phyloP scores from a whole-genome alignment of 352 stramenopile genomes.

The Pythium oligandrum region DNA sequence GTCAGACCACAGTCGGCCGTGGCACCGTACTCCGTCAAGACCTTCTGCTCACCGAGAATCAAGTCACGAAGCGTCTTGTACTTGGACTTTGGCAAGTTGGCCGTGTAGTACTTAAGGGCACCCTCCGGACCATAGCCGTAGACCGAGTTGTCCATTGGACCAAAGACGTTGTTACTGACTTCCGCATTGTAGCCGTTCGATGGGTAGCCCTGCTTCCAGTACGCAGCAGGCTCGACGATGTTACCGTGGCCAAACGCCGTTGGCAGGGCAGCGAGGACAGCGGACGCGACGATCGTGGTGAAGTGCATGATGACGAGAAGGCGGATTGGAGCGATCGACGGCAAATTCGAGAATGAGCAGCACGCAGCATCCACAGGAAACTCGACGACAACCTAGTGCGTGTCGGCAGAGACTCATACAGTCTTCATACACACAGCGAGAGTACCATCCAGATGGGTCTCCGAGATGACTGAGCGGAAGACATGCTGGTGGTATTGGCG shows the following conservation, averaged over 20 bases:
- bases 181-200: slow-evolving; percentile 33
- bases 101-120: slow-evolving; percentile 31
- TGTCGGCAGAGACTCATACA: too few relatives aligned
- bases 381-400: too few relatives aligned
- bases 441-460: too few relatives aligned
- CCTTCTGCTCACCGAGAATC: slow-evolving; percentile 38
- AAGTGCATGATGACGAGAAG: too few relatives aligned
- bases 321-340: too few relatives aligned
- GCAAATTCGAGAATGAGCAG: too few relatives aligned
- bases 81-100: slow-evolving; percentile 24
- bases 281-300: neutral
- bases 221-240: slow-evolving; percentile 36
- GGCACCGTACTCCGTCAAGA: slow-evolving; percentile 16
- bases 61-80: slow-evolving; percentile 33
- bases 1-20: slow-evolving; percentile 33
- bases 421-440: too few relatives aligned
- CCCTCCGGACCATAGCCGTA: slow-evolving; percentile 38
- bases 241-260: slow-evolving; percentile 19
- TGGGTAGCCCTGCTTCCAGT: slow-evolving; percentile 31
- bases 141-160: slow-evolving; percentile 21
- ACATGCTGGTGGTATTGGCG: too few relatives aligned
- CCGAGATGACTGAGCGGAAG: too few relatives aligned
- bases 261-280: slow-evolving; percentile 2
- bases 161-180: slow-evolving; percentile 30
- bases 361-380: too few relatives aligned